Conservation (phyloP, 1,284 basidiomycete genomes). For the Xerocomus tenax region DNA sequence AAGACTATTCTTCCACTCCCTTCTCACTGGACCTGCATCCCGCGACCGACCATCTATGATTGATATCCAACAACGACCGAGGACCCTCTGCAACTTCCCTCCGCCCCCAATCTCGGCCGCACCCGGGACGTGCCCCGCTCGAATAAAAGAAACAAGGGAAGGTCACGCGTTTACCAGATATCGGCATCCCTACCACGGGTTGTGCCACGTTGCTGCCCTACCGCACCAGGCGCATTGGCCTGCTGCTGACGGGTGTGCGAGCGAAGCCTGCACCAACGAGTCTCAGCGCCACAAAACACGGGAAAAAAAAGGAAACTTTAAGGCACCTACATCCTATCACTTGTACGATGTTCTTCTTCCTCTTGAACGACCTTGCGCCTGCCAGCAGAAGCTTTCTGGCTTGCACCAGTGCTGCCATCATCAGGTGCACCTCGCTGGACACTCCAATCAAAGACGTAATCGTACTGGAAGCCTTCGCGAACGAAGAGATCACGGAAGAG, state of each 20-base stretch:
- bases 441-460: conserved; percentile 97
- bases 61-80: conserved; percentile 43
- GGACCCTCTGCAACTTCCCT: conserved; percentile 43
- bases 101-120: conserved; percentile 56
- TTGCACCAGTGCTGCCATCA: conserved; percentile 49
- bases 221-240: conserved; percentile 45
- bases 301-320: conserved; percentile 21
- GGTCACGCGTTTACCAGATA: conserved; percentile 55
- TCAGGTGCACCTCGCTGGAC: conserved; percentile 72
- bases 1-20: conserved; percentile 28
- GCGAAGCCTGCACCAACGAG: conserved; percentile 50
- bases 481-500: conserved; percentile 96
- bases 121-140: conserved; percentile 48
- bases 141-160: conserved; percentile 38
- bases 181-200: conserved; percentile 57
- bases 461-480: conserved; percentile 94
- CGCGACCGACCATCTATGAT: conserved; percentile 34
- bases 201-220: conserved; percentile 51
- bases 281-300: conserved; percentile 14
- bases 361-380: conserved; percentile 72
- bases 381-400: conserved; percentile 50
- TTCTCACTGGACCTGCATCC: conserved; percentile 15
- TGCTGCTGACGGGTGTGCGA: conserved; percentile 77
- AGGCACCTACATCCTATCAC: conserved; percentile 66
- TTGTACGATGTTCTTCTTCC: conserved; percentile 68